These are phyloP conservation scores for Wickerhamomyces sp. DNA, from an alignment of 1,139 yeast species.

Conservation along the genomic window DNA sequence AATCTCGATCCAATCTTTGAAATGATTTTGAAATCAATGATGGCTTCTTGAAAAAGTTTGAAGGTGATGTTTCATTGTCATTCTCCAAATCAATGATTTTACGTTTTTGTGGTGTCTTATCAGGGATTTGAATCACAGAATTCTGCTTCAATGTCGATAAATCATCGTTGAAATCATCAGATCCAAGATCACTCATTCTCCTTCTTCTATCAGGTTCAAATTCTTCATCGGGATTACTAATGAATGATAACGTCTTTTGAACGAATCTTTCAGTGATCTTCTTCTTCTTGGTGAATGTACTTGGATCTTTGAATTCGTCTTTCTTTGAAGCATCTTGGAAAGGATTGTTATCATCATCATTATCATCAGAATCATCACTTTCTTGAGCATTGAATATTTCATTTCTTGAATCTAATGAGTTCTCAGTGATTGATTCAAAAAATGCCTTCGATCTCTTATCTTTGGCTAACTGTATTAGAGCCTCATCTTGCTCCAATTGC, in stretches of 20 bases:
- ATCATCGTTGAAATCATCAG: slow-evolving; percentile 33
- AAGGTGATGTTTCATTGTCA: slow-evolving; percentile 21
- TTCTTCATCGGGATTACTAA: slow-evolving; percentile 34
- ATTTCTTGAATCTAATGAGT: slow-evolving; percentile 21
- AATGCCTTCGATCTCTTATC: slow-evolving; percentile 69
- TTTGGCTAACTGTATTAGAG: slow-evolving; percentile 41
- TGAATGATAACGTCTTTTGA: slow-evolving; percentile 59
- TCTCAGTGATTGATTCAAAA: slow-evolving; percentile 64
- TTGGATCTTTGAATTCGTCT: slow-evolving; percentile 12
- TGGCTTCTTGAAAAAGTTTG: slow-evolving; percentile 36
- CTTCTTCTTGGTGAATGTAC: slow-evolving; percentile 20
- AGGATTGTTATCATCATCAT: slow-evolving; percentile 15
- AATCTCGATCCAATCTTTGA: slow-evolving; percentile 34
- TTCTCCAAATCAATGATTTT: slow-evolving; percentile 24
- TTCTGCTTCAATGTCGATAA: slow-evolving; percentile 42
- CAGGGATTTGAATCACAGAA: slow-evolving; percentile 33
- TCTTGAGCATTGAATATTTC: slow-evolving; percentile 16
- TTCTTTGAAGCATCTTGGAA: slow-evolving; percentile 10
- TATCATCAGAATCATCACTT: slow-evolving; percentile 17
- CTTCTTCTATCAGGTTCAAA: slow-evolving; percentile 8
- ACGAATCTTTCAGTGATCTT: slow-evolving; percentile 52
- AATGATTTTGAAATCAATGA: slow-evolving; percentile 43
- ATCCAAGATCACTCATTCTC: slow-evolving; percentile 12
- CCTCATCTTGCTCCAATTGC: slow-evolving; percentile 50
- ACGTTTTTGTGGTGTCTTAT: slow-evolving; percentile 16